Base-by-base conservation (phyloP, 495 filamentous ascomycete genomes). In the Friedmanniomyces simplex region DNA sequence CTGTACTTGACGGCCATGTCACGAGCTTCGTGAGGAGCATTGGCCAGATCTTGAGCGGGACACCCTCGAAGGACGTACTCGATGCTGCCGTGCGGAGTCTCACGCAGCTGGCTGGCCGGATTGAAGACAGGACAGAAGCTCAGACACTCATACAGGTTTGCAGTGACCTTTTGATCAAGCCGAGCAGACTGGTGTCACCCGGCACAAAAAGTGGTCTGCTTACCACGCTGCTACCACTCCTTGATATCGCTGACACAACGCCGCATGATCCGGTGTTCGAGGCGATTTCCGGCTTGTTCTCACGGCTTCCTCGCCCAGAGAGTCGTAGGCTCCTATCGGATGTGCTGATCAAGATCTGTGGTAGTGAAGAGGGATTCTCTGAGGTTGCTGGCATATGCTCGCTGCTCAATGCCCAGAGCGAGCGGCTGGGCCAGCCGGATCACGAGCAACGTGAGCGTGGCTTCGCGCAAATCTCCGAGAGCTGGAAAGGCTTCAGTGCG, bases 161-260 rank as follows among this genome's bases (percentile, higher is more conserved):
- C 65, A 50, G 26, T 30, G 20, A 42, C 45, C 78, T 98, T 28
- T 79, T 98, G 14, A 81, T 85, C 50, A 89, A 96, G 63, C 90
- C 93, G 18, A 77, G 83, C 16, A 81, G 84, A 47, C 78, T 83
- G 59, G 88, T 98, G 34, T 88, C 77, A 57, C 86, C 88, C 1
- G 88, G 80, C 69, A 87, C 84, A 1, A 98, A 98, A 71, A 82
- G 83, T 21, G 83, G 85, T 24, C 73, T 96, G 21, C 70, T 98
- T 53, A 74, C 79, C 32, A 85, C 85, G 43, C 64, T 95, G 18
- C 77, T 42, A 39, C 55, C 54, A 45, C 45, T 65, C 3, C 18
- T 61, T 5, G 50, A 54, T 18, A 26, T 42, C 13, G 26, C 39
- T 18, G 55, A 21, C 12, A 39, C n/a, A 22, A 32, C n/a, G 49